Base-by-base conservation (phyloP, 2,329 filamentous ascomycete species). In the Sarocladiaceae sp. region DNA sequence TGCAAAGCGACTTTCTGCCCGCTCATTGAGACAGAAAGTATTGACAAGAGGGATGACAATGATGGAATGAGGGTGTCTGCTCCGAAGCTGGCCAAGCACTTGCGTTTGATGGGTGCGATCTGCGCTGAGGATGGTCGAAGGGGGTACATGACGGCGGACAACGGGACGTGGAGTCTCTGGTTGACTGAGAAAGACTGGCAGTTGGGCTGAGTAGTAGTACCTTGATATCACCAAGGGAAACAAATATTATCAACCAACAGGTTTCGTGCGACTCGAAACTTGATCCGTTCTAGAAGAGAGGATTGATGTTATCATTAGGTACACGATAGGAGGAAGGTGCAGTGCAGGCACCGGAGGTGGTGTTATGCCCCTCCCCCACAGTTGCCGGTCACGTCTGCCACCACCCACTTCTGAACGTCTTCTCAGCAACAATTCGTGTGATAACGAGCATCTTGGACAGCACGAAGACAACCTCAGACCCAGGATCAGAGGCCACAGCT, bases 1-100 rank as follows among this genome's bases (percentile, higher is more conserved):
- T 41, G 37, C 37, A 41, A 41, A 15, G 37, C 37, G 13, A 41
- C 23, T 4, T 41, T 41, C 24, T 41, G 37, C 23, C 37, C 37
- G 4, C n/a, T 4, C n/a, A n/a, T n/a, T n/a, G n/a, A n/a, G n/a
- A n/a, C n/a, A n/a, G n/a, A n/a, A 18, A 24, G 29, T 19, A 10
- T 24, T 4, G 23, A 21, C 13, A 16, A 29, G 13, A 15, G 29
- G 10, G 19, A 41, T 6, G 26, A 13, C 26, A 9, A 7, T 29
- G 26, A 29, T 29, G 26, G 26, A 29, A 41, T 41, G 37, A 16
- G 18, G 3, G 24, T 41, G 3, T 41, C 37, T 5, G 19, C 24
- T 5, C 15, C 3, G 23, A 41, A 15, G 11, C 19, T 41, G 37
- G 21, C 23, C 4, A 27, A 41, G 37, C 12, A 41, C 11, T 27